Evolutionary conservation across 106 monocot species (phyloP).

Genomic region (Allium cepa): DNA sequence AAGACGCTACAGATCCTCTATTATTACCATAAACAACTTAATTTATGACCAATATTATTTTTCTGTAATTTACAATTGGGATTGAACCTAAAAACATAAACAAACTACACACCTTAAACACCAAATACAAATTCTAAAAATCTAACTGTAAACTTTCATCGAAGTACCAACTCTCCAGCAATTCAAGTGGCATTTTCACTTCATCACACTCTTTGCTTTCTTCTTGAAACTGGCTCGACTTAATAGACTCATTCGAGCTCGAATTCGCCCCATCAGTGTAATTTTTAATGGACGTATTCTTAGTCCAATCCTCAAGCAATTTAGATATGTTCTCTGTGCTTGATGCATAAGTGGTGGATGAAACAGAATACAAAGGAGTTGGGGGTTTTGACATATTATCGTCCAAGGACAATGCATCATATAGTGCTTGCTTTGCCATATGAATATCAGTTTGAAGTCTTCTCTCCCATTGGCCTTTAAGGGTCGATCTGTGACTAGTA

Average conservation of each 20-base stretch:
- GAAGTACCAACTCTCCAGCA: constrained; percentile 52
- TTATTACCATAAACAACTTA: no score
- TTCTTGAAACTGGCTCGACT: constrained; percentile 4
- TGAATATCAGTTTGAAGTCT: constrained; percentile 37
- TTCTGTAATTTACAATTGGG: no score
- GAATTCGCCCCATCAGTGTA: not conserved
- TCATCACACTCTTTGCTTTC: not conserved
- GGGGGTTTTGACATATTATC: not conserved
- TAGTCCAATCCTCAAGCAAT: constrained; percentile 17
- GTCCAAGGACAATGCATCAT: constrained; percentile 26
- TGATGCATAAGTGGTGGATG: constrained; percentile 7
- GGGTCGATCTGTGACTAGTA: not conserved
- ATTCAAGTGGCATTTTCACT: constrained; percentile 14
- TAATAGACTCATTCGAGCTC: constrained; percentile 8
- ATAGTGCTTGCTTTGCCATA: constrained; percentile 33
- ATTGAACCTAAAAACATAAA: no score
- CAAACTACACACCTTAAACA: no score
- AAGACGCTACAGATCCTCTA: no score
- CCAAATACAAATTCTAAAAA: not conserved
- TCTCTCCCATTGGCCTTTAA: constrained; percentile 43
- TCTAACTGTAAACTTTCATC: constrained; percentile 25
- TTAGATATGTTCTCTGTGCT: constrained; percentile 24
- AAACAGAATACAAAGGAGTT: not conserved
- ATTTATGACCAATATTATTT: no score
- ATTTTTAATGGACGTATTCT: constrained; percentile 11